Conservation (phyloP, 2,329 filamentous ascomycete species). For the Aureobasidium sp. region DNA sequence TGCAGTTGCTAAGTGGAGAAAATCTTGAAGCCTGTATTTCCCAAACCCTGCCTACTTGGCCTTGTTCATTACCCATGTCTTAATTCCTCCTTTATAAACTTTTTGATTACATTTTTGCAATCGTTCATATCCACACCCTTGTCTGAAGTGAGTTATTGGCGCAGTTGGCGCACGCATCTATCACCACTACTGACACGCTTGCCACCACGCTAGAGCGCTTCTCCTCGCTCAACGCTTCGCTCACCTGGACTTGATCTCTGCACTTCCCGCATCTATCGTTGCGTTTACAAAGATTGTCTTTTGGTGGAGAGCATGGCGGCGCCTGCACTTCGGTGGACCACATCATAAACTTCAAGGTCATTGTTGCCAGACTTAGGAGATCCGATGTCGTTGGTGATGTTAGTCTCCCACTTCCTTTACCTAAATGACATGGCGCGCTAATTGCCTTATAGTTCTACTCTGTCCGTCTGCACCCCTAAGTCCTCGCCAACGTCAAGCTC, state of each 20-base stretch:
- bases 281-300: slow-evolving; percentile 68
- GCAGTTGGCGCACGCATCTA: not conserved
- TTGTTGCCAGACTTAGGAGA: slow-evolving; percentile 39
- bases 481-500: slow-evolving; percentile 68
- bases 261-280: slow-evolving; percentile 20
- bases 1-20: too few species aligned
- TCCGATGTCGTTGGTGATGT: slow-evolving; percentile 43
- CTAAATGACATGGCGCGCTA: slow-evolving; percentile 4
- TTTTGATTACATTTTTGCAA: too few species aligned
- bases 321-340: slow-evolving; percentile 60
- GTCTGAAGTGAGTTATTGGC: too few species aligned
- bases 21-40: too few species aligned
- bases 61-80: too few species aligned
- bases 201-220: not conserved
- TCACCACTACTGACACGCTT: not conserved
- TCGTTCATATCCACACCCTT: too few species aligned
- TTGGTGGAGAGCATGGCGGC: slow-evolving; percentile 42
- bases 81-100: too few species aligned
- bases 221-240: not conserved
- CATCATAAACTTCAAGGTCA: slow-evolving; percentile 39
- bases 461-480: slow-evolving; percentile 75
- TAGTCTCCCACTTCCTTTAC: slow-evolving; percentile 22
- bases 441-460: slow-evolving; percentile 55
- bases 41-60: too few species aligned
- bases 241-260: too few species aligned